Conservation (phyloP, 2,329 filamentous ascomycete genomes). For the Fusarium sp. region DNA sequence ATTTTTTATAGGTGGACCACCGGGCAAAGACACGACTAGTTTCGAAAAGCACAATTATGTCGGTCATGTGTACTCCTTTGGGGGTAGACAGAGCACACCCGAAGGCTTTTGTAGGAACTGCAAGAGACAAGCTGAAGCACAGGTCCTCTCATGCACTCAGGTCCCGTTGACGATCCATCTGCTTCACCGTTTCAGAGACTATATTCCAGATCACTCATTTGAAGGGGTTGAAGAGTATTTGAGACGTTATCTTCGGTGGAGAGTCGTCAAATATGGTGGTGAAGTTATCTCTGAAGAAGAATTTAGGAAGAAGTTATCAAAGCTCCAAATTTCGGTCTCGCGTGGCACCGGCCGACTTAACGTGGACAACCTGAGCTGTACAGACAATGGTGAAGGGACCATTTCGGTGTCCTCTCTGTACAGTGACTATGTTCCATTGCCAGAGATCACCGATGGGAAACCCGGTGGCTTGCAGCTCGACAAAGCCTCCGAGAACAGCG, state of each 20-base stretch:
- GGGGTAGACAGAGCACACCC: not conserved
- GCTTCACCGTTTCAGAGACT: not conserved
- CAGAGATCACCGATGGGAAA: not conserved
- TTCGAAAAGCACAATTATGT: not conserved
- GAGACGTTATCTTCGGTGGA: not conserved
- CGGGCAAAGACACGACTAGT: not conserved
- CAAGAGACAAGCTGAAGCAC: not conserved
- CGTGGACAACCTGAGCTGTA: no score
- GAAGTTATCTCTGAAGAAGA: not conserved
- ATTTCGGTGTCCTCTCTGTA: not conserved
- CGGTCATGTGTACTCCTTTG: not conserved
- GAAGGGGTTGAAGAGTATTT: not conserved
- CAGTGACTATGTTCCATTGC: accelerated
- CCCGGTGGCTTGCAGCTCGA: not conserved
- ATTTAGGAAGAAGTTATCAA: not conserved
- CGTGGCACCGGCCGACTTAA: not conserved
- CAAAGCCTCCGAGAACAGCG: not conserved
- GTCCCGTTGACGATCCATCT: not conserved
- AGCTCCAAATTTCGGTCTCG: not conserved
- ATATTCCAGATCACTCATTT: accelerated
- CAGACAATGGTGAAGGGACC: no score
- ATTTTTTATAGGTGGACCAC: not conserved
- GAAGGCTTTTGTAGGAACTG: not conserved
- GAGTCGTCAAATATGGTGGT: not conserved
- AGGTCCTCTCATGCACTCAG: not conserved